Evolutionary conservation across 441 rosid species (phyloP).

Genomic region (Macaranga tanarius): DNA sequence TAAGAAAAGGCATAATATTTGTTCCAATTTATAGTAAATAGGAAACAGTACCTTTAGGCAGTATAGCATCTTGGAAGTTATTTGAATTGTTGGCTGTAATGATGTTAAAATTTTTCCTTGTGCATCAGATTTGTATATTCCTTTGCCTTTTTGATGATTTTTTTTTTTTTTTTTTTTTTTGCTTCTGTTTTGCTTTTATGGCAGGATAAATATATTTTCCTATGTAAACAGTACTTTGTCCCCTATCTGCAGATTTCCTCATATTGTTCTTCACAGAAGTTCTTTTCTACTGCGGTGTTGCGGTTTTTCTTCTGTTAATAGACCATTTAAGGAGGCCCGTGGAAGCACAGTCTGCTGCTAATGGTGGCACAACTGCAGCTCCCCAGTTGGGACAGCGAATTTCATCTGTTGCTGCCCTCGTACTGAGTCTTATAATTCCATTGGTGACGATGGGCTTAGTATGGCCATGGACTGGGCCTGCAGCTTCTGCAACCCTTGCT

Average conservation of each 20-base stretch:
- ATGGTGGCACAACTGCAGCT: constrained; percentile 26
- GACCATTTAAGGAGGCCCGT: constrained; percentile 58
- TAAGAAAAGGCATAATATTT: background rate
- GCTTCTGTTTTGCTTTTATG: constrained; percentile 15
- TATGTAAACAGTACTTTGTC: constrained; percentile 20
- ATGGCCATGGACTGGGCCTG: constrained; percentile 99
- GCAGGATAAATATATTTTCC: constrained; percentile 7
- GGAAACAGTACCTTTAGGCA: background rate
- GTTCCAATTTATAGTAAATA: background rate
- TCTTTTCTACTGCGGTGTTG: constrained; percentile 88
- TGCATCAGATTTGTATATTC: background rate
- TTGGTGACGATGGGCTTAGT: constrained; percentile 99
- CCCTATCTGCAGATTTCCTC: constrained; percentile 77
- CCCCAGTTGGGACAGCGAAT: constrained; percentile 68
- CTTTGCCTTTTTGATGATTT: too few species aligned
- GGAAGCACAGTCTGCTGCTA: constrained; percentile 25
- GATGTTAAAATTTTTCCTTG: background rate
- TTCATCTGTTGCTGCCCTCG: constrained; percentile 80
- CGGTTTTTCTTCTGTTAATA: constrained; percentile 63
- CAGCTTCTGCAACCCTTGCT: constrained; percentile 98
- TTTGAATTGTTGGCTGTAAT: constrained; percentile 4
- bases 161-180: background rate
- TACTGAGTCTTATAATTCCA: constrained; percentile 85
- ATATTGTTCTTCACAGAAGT: constrained; percentile 97
- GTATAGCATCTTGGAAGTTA: background rate